phyloP scores from a whole-genome alignment of 768 basidiomycete genomes.

The Suillus decipiens region DNA sequence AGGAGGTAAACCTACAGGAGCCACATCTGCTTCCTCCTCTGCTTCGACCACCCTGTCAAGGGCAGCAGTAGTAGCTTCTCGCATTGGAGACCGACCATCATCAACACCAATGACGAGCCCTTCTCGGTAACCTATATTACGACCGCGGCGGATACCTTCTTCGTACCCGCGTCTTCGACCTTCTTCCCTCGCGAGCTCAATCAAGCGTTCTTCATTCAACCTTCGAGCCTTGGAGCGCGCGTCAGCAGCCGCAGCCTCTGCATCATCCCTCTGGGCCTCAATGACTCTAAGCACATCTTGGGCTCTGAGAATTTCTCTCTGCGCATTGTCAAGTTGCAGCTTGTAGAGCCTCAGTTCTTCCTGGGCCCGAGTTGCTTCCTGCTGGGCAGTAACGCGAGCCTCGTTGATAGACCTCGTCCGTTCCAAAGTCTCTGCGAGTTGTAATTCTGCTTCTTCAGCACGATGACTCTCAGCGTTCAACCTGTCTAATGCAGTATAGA shows the following conservation, averaged over 20 bases:
- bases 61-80: slow-evolving; percentile 18
- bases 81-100: slow-evolving; percentile 19
- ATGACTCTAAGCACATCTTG: slow-evolving; percentile 52
- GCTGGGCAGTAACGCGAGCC: slow-evolving; percentile 30
- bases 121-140: slow-evolving; percentile 32
- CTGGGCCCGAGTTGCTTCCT: slow-evolving; percentile 33
- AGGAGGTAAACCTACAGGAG: slow-evolving; percentile 17
- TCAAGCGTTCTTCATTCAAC: slow-evolving; percentile 46
- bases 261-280: slow-evolving; percentile 48
- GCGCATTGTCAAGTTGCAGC: slow-evolving; percentile 57
- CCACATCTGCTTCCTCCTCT: slow-evolving; percentile 10
- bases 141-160: slow-evolving; percentile 45
- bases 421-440: slow-evolving; percentile 32
- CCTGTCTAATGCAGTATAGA: slow-evolving; percentile 39
- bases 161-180: slow-evolving; percentile 53
- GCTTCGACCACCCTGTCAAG: slow-evolving; percentile 30
- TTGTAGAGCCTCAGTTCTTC: slow-evolving; percentile 61
- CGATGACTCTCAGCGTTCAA: slow-evolving; percentile 39
- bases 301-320: slow-evolving; percentile 57
- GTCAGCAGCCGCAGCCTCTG: slow-evolving; percentile 47
- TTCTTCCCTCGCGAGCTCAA: slow-evolving; percentile 54
- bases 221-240: slow-evolving; percentile 48
- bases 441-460: slow-evolving; percentile 36
- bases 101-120: slow-evolving; percentile 20
- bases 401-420: slow-evolving; percentile 34